Conservation (phyloP, 345 rosid species). For the Moricandia moricandioides region DNA sequence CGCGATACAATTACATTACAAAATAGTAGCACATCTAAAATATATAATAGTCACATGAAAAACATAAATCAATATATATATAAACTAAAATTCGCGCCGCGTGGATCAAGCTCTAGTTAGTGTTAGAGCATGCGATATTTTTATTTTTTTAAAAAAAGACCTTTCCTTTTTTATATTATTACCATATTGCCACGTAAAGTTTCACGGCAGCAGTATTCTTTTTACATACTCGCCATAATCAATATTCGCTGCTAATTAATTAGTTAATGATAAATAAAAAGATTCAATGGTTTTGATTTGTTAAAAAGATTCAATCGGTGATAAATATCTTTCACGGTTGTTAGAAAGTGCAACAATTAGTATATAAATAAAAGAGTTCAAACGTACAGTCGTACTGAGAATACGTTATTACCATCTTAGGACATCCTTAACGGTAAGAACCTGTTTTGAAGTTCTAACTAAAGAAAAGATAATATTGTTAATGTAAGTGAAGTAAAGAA, state of each 20-base stretch:
- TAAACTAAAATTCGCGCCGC: no score
- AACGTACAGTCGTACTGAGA: constrained; percentile 21
- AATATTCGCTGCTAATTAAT: neutral
- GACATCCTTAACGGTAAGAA: no score
- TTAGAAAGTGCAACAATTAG: constrained; percentile 22
- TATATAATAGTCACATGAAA: no score
- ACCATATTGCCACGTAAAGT: neutral
- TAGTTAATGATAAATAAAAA: neutral
- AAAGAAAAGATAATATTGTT: no score
- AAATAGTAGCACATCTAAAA: no score
- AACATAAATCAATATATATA: no score
- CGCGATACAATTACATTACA: no score
- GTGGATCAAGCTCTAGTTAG: no score
- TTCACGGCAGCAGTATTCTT: neutral
- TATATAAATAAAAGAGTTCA: neutral
- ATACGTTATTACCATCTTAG: constrained; percentile 12
- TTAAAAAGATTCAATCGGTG: no score
- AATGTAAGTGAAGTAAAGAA: no score
- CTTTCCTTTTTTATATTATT: neutral
- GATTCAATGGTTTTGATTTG: constrained; percentile 10
- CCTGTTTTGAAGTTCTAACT: no score
- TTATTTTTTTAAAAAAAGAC: neutral
- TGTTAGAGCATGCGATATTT: constrained; percentile 19
- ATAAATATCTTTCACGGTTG: constrained; percentile 19
- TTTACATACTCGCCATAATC: neutral